Evolutionary conservation across 768 basidiomycete species (phyloP).

Genomic region (Boletus rubropictus): DNA sequence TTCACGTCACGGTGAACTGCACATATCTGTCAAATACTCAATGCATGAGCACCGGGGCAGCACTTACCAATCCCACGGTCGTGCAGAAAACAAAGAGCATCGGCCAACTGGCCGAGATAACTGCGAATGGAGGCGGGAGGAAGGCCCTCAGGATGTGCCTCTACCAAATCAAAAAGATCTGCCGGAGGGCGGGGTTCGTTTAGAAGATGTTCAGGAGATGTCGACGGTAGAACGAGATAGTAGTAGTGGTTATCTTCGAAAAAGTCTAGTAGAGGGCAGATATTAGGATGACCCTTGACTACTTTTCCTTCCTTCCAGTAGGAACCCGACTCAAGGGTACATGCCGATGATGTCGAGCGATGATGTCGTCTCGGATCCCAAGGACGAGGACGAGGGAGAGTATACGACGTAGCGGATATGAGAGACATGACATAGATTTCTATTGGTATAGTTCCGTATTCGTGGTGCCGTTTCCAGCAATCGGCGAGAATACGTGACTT

Average conservation of each 20-base stretch:
- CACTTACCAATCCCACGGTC: slow-evolving; percentile 80
- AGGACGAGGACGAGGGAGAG: slow-evolving; percentile 70
- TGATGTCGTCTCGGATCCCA: slow-evolving; percentile 69
- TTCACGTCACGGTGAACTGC: slow-evolving; percentile 95
- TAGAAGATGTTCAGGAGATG: slow-evolving; percentile 52
- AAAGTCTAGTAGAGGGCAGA: slow-evolving; percentile 91
- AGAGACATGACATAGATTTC: slow-evolving; percentile 95
- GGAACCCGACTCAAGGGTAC: slow-evolving; percentile 15
- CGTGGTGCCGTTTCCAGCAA: slow-evolving; percentile 98
- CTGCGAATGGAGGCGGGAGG: slow-evolving; percentile 67
- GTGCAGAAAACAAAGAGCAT: slow-evolving; percentile 86
- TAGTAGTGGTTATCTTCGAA: slow-evolving; percentile 97
- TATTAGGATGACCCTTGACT: slow-evolving; percentile 89
- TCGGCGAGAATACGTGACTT: slow-evolving; percentile 97
- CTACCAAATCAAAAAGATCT: slow-evolving; percentile 95
- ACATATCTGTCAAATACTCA: slow-evolving; percentile 8
- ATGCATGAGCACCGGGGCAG: neutral
- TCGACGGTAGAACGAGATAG: slow-evolving; percentile 84
- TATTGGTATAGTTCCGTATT: slow-evolving; percentile 94
- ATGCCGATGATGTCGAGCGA: slow-evolving; percentile 19
- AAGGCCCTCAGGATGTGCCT: slow-evolving; percentile 80
- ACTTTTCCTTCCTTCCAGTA: slow-evolving; percentile 66
- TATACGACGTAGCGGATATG: slow-evolving; percentile 75
- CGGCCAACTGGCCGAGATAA: slow-evolving; percentile 90
- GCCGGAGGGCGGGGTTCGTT: slow-evolving; percentile 53